phyloP scores from a whole-genome alignment of 805 yeast genomes.

The Saturnispora quitensis region DNA sequence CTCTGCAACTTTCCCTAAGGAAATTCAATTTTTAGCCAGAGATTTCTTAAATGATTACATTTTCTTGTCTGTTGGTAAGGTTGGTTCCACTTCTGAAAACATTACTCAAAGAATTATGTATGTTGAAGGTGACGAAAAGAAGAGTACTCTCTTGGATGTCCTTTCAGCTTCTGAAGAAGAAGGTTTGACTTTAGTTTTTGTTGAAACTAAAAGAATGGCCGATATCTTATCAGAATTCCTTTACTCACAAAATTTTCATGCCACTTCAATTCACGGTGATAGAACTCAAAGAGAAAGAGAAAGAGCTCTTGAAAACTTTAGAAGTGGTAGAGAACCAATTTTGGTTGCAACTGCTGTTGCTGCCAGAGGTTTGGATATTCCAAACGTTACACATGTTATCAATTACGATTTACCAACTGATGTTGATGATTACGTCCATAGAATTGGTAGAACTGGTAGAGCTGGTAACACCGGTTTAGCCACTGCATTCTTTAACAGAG shows the following conservation, averaged over 20 bases:
- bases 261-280: slow-evolving; percentile 99
- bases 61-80: slow-evolving; percentile 96
- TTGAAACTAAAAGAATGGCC: slow-evolving; percentile 98
- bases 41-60: slow-evolving; percentile 95
- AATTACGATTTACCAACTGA: slow-evolving; percentile 96
- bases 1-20: slow-evolving; percentile 98
- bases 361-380: slow-evolving; percentile 99
- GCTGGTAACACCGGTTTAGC: slow-evolving; percentile 99
- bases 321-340: slow-evolving; percentile 83
- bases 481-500: slow-evolving; percentile 96
- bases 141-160: slow-evolving; percentile 81
- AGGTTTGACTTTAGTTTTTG: slow-evolving; percentile 89
- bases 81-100: slow-evolving; percentile 98
- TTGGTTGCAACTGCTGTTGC: slow-evolving; percentile 99
- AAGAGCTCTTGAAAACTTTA: slow-evolving; percentile 90
- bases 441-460: slow-evolving; percentile 99
- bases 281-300: slow-evolving; percentile 98
- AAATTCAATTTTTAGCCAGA: slow-evolving; percentile 93
- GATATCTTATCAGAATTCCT: slow-evolving; percentile 90
- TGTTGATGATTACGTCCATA: slow-evolving; percentile 97
- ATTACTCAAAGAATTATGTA: slow-evolving; percentile 88
- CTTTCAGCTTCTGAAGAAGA: slow-evolving; percentile 63
- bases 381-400: slow-evolving; percentile 95
- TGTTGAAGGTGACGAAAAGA: slow-evolving; percentile 91
- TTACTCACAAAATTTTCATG: slow-evolving; percentile 83